Conservation (phyloP, 139 green algal genomes). For the Gonium pectorale region DNA sequence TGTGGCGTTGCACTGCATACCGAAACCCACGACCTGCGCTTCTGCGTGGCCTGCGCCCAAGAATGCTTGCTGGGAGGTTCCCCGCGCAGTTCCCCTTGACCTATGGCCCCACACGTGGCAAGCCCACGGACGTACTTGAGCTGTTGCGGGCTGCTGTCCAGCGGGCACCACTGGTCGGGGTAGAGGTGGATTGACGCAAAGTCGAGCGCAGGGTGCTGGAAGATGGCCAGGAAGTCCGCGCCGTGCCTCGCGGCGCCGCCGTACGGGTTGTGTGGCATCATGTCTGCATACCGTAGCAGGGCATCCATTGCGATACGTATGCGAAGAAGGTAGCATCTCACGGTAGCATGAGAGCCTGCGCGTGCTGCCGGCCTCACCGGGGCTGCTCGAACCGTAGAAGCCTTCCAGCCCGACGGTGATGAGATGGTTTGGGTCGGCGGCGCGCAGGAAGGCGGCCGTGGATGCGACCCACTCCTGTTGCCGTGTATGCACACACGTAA, state of each 20-base stretch:
- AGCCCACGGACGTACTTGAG: not conserved
- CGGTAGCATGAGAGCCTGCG: too few relatives aligned
- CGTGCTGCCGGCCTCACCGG: slow-evolving; percentile 50
- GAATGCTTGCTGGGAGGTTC: too few relatives aligned
- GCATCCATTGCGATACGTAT: too few relatives aligned
- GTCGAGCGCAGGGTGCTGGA: slow-evolving; percentile 65
- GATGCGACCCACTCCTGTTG: slow-evolving; percentile 57
- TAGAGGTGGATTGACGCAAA: slow-evolving; percentile 80
- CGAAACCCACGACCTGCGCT: too few relatives aligned
- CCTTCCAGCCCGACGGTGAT: slow-evolving; percentile 79
- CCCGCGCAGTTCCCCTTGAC: too few relatives aligned
- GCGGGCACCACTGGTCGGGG: slow-evolving; percentile 73
- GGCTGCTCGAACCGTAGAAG: slow-evolving; percentile 78
- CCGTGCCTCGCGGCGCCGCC: slow-evolving; percentile 52
- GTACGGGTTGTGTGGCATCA: slow-evolving; percentile 69
- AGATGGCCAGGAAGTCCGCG: slow-evolving; percentile 71
- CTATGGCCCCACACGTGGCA: not conserved
- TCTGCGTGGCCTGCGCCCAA: too few relatives aligned
- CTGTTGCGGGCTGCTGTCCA: not conserved
- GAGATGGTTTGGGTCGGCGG: slow-evolving; percentile 78
- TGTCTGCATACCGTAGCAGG: slow-evolving; percentile 39
- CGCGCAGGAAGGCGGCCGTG: slow-evolving; percentile 66
- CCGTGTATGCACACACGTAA: too few relatives aligned
- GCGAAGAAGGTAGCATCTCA: too few relatives aligned
- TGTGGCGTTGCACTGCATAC: too few relatives aligned